Percentiles rank a stretch among this genome's conserved stretches.
Conservation (phyloP, 169 alveolate species). For the Eimeria sp. region DNA sequence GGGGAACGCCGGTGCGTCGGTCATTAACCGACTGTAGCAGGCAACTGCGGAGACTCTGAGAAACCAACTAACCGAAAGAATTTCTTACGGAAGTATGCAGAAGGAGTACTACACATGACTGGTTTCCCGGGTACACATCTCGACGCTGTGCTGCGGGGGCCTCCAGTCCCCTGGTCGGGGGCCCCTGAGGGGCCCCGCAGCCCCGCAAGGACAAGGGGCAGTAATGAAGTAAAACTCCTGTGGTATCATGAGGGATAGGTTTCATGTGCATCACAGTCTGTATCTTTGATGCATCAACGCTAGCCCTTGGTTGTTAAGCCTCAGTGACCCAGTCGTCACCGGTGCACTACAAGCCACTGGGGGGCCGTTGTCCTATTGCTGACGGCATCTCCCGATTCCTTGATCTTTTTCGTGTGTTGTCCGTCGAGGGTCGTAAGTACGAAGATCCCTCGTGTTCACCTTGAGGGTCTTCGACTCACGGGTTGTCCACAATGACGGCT, state of each 20-base stretch:
- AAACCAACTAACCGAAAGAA: neutral
- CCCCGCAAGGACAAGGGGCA: conserved; percentile 1
- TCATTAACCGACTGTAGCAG: neutral
- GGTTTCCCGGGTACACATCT: neutral
- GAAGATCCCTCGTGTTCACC: neutral
- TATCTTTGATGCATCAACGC: neutral
- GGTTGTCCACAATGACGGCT: neutral
- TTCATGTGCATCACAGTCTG: neutral
- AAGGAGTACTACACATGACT: too few relatives aligned
- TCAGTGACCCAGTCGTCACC: neutral
- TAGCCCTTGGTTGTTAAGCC: neutral
- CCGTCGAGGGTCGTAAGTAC: neutral
- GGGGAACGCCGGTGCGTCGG: neutral
- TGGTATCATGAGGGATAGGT: neutral
- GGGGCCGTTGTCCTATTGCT: neutral
- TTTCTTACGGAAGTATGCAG: neutral
- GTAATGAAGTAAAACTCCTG: neutral
- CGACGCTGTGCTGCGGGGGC: neutral
- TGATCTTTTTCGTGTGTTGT: neutral
- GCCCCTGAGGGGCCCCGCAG: neutral
- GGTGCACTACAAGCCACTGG: neutral
- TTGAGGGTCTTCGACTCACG: neutral
- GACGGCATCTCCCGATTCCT: neutral
- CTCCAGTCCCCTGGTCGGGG: conserved; percentile 3
- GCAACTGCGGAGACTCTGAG: neutral